Conservation (phyloP, 139 green algal genomes). For the Closterium sp. region DNA sequence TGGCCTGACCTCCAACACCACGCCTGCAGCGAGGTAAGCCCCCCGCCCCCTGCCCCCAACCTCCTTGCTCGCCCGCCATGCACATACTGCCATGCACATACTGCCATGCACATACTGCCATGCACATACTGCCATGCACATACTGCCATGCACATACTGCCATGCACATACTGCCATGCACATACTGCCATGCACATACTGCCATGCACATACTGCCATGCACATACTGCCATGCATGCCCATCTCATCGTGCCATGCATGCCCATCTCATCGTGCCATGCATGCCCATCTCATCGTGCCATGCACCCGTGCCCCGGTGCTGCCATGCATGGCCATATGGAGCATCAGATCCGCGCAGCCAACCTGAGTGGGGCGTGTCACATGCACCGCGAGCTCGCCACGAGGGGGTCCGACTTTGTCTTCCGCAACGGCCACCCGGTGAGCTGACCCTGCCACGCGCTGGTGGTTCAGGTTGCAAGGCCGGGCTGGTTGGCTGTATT, state of each 20-base stretch:
- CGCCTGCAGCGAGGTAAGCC: slow-evolving; percentile 69
- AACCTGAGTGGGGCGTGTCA: slow-evolving; percentile 82
- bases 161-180: too few relatives aligned
- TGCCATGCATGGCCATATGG: not conserved
- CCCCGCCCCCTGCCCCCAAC: not conserved
- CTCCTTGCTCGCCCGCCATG: too few relatives aligned
- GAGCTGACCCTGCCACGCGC: not conserved
- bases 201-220: too few relatives aligned
- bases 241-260: not conserved
- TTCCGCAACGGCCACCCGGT: slow-evolving; percentile 15
- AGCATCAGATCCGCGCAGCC: slow-evolving; percentile 70
- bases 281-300: not conserved
- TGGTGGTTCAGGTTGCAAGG: not conserved
- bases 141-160: too few relatives aligned
- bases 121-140: too few relatives aligned
- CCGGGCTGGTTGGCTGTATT: not conserved
- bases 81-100: too few relatives aligned
- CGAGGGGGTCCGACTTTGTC: slow-evolving; percentile 59
- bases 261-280: not conserved
- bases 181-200: too few relatives aligned
- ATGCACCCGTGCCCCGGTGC: not conserved
- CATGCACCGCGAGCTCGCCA: slow-evolving; percentile 69
- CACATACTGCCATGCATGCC: too few relatives aligned
- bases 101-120: too few relatives aligned
- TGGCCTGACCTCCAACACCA: slow-evolving; percentile 88